These are phyloP conservation scores for Pythium myriotylum DNA, from an alignment of 352 stramenopile genomes.

Conservation along the genomic window DNA sequence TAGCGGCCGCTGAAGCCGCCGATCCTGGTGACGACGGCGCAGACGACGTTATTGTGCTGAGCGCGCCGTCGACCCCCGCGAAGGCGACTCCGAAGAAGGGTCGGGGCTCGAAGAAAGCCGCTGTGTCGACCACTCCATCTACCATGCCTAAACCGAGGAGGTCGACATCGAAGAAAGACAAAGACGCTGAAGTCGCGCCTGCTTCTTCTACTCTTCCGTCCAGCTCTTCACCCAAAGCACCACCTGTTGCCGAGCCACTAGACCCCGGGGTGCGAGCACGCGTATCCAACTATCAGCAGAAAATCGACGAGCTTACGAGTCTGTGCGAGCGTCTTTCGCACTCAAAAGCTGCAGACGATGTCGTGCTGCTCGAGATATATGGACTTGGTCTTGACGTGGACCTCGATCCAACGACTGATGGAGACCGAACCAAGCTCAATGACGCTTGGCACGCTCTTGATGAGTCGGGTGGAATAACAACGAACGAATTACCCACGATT, in stretches of 20 bases:
- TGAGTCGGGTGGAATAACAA: not conserved
- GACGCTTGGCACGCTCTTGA: constrained; percentile 26
- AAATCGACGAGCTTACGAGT: constrained; percentile 71
- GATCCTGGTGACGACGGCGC: not conserved
- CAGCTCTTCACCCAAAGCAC: constrained; percentile 20
- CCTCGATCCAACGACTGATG: constrained; percentile 34
- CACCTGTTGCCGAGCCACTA: constrained; percentile 27
- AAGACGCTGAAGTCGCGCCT: not conserved
- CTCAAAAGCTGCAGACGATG: constrained; percentile 27
- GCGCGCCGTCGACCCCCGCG: not conserved
- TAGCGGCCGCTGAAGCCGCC: too few relatives aligned
- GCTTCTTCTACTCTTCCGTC: not conserved
- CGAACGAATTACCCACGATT: constrained; percentile 1
- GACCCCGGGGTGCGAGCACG: constrained; percentile 63
- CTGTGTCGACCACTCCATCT: not conserved
- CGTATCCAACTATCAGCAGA: constrained; percentile 72
- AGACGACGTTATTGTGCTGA: not conserved
- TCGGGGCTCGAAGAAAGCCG: not conserved
- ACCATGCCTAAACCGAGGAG: not conserved
- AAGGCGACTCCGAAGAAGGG: not conserved
- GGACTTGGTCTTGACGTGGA: constrained; percentile 58
- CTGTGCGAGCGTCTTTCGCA: constrained; percentile 42
- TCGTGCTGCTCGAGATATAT: constrained; percentile 76
- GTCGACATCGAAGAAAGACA: not conserved
- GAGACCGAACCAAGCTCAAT: not conserved